Conservation (phyloP, 345 rosid genomes). For the Erodium maritimum region DNA sequence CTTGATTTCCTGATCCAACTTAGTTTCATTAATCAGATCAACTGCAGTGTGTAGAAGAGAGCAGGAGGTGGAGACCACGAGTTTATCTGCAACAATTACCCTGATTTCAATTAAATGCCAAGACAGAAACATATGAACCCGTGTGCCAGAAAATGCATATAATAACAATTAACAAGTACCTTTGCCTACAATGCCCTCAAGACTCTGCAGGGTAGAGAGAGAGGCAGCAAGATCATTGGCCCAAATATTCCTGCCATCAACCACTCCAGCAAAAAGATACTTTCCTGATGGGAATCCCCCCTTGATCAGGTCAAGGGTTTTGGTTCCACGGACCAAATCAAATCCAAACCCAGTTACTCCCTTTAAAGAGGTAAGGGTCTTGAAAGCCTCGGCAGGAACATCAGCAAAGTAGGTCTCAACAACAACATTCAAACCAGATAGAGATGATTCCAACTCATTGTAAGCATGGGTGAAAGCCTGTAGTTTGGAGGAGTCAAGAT, state of each 20-base stretch:
- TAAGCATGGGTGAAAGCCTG: conserved; percentile 75
- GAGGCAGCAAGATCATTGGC: conserved; percentile 91
- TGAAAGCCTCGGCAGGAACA: conserved; percentile 68
- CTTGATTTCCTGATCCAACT: conserved; percentile 75
- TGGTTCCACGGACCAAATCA: conserved; percentile 82
- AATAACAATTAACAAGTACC: conserved; percentile 30
- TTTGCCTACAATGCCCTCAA: conserved; percentile 80
- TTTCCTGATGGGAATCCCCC: conserved; percentile 69
- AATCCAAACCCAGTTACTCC: conserved; percentile 76
- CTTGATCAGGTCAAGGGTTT: conserved; percentile 77
- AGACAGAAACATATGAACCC: too few relatives aligned
- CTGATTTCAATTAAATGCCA: too few relatives aligned
- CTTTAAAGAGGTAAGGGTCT: conserved; percentile 71
- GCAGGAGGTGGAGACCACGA: conserved; percentile 92
- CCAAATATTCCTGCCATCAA: conserved; percentile 98
- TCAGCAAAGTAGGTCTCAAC: conserved; percentile 94
- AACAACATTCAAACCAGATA: conserved; percentile 73
- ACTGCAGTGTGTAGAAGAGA: conserved; percentile 99
- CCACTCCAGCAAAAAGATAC: conserved; percentile 87
- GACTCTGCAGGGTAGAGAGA: conserved; percentile 37
- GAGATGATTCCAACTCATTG: conserved; percentile 60
- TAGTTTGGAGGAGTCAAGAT: conserved; percentile 76
- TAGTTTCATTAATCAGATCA: conserved; percentile 77
- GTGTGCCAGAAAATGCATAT: neutral
- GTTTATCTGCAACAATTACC: conserved; percentile 41